Percentiles rank a stretch among this genome's conserved stretches.
Conservation (phyloP, 2,329 filamentous ascomycete genomes). For the Fusarium stilboides region DNA sequence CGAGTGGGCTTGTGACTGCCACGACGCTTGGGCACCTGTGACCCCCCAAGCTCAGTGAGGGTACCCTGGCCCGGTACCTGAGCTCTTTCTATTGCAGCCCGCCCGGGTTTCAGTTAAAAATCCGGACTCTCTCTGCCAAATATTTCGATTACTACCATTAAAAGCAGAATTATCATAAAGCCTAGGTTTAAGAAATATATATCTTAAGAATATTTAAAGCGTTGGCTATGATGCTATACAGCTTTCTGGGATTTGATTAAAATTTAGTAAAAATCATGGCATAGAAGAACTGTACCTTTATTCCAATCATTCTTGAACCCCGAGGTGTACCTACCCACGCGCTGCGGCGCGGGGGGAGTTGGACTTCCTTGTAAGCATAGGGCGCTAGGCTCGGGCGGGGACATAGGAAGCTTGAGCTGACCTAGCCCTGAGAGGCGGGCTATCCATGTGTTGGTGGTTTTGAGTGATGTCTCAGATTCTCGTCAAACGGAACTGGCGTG, state of each 20-base stretch:
- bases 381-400: conserved; percentile 21
- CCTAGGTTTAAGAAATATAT: no score
- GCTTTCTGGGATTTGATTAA: no score
- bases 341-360: conserved; percentile 27
- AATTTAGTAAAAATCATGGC: no score
- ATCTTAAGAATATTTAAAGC: no score
- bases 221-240: no score
- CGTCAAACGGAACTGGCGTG: conserved; percentile 24
- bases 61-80: conserved; percentile 31
- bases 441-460: conserved; percentile 33
- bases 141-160: no score
- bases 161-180: no score
- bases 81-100: conserved; percentile 19
- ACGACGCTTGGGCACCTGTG: conserved; percentile 44
- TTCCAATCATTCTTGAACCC: no score
- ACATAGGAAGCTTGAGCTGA: conserved; percentile 29
- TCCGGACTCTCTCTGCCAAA: no score
- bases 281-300: no score
- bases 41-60: conserved; percentile 33
- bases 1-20: conserved; percentile 40
- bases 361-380: conserved; percentile 27
- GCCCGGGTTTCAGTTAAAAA: no score
- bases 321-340: background rate
- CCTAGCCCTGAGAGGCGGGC: conserved; percentile 33
- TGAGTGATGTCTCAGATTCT: conserved; percentile 41